A percentile compares a stretch with the other conserved stretches of the same genome.
Conservation (phyloP, 352 stramenopile genomes). For the Pythium rhizo-oryzae region DNA sequence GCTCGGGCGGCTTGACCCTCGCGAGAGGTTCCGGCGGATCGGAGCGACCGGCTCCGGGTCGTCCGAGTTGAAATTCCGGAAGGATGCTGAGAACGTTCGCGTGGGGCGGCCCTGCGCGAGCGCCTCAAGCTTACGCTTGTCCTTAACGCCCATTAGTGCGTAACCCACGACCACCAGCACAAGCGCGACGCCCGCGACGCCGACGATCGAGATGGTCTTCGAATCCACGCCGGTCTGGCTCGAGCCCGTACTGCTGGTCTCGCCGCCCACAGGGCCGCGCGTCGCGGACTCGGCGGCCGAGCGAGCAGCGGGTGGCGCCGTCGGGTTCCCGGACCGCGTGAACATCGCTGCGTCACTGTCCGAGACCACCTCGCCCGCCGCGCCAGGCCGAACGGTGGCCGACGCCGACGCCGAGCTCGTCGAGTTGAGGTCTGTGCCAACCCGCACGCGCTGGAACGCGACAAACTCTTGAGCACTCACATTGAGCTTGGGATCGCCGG, state of each 20-base stretch:
- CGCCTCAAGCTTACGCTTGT: conserved; percentile 12
- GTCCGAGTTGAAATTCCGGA: not conserved
- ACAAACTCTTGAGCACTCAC: conserved; percentile 66
- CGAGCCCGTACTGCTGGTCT: not conserved
- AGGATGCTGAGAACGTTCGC: conserved; percentile 5
- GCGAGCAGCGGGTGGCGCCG: not conserved
- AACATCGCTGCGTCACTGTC: conserved; percentile 1
- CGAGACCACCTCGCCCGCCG: not conserved
- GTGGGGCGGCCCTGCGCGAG: not conserved
- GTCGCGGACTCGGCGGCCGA: not conserved
- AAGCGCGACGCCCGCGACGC: conserved; percentile 7
- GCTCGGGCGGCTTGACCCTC: not conserved
- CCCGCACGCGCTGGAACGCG: conserved; percentile 35
- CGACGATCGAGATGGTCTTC: conserved; percentile 13
- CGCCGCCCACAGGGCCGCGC: not conserved
- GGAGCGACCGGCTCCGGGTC: conserved; percentile 4
- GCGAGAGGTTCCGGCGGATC: not conserved
- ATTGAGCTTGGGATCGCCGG: conserved; percentile 42
- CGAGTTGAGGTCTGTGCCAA: not conserved
- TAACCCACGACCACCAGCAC: conserved; percentile 16
- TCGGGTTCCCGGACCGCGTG: not conserved
- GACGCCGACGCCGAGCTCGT: not conserved
- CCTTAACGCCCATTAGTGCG: conserved; percentile 4
- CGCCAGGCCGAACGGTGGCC: conserved; percentile 1
- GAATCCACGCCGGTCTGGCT: not conserved